These are phyloP conservation scores for Setaria viridis DNA, from an alignment of 202 grass and related monocot species.

Conservation along the genomic window DNA sequence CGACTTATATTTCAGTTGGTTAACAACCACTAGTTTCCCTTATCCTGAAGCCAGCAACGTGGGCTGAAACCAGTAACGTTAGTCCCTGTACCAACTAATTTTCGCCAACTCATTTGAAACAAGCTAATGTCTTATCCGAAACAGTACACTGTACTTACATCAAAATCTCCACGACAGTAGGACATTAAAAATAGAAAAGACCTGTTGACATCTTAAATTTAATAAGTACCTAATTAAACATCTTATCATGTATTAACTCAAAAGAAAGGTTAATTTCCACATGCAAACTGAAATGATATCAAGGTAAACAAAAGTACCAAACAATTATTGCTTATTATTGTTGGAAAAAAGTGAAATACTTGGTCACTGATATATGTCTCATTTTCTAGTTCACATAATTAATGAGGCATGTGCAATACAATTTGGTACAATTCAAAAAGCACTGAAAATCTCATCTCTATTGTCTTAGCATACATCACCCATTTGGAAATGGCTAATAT, in stretches of 20 bases:
- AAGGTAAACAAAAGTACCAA: background rate
- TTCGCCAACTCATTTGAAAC: slow-evolving; percentile 9
- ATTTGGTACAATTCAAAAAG: background rate
- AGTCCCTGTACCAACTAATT: slow-evolving; percentile 27
- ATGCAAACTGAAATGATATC: background rate
- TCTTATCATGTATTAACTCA: background rate
- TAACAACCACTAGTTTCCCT: background rate
- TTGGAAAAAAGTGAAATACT: background rate
- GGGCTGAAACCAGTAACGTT: slow-evolving; percentile 3
- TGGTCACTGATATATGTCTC: background rate
- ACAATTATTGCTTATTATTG: background rate
- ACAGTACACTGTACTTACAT: slow-evolving; percentile 8
- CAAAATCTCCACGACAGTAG: slow-evolving; percentile 8
- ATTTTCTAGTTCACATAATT: slow-evolving; percentile 14
- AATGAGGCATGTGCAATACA: background rate
- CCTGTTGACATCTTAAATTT: background rate
- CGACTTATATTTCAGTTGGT: background rate
- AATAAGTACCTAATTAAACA: background rate
- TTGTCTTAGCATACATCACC: background rate
- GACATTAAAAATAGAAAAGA: background rate
- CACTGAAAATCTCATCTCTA: background rate
- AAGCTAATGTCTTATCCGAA: slow-evolving; percentile 1
- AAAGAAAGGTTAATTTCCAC: slow-evolving; percentile 17
- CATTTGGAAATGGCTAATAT: background rate
- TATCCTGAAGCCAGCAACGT: background rate